A percentile compares a stretch with the other conserved stretches of the same genome.
These are phyloP conservation scores for Elongisporangium prolatum DNA, from an alignment of 352 stramenopile genomes.

Conservation along the genomic window DNA sequence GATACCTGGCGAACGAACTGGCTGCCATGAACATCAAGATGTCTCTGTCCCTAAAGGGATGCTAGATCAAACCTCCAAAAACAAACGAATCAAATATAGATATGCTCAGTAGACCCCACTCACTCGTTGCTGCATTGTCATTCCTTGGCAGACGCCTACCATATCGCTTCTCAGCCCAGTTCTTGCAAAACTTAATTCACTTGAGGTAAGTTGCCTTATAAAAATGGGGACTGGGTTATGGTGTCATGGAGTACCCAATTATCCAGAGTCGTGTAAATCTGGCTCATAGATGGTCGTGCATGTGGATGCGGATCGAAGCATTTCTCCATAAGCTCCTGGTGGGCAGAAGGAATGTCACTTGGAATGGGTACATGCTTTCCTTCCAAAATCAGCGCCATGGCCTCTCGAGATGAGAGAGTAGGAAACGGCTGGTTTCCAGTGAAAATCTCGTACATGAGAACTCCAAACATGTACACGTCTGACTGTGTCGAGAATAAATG, in stretches of 20 bases:
- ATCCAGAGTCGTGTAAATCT: conserved; percentile 62
- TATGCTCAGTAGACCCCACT: not conserved
- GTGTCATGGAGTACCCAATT: conserved; percentile 55
- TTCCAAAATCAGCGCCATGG: conserved; percentile 55
- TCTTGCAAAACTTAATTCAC: no score
- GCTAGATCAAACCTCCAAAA: conserved; percentile 13
- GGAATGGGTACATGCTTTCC: conserved; percentile 61
- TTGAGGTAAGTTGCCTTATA: no score
- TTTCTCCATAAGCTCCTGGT: conserved; percentile 47
- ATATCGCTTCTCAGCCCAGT: no score
- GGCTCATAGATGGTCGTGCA: conserved; percentile 50
- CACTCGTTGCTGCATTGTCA: not conserved
- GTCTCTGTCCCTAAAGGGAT: conserved; percentile 87
- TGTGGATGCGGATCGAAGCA: conserved; percentile 63
- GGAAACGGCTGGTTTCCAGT: conserved; percentile 52
- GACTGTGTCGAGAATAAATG: conserved; percentile 69
- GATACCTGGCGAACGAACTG: conserved; percentile 98
- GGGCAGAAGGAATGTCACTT: conserved; percentile 23
- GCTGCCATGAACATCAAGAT: conserved; percentile 99
- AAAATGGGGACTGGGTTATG: conserved; percentile 12
- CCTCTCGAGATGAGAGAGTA: conserved; percentile 42
- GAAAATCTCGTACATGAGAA: conserved; percentile 76
- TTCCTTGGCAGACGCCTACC: not conserved
- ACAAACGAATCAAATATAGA: conserved; percentile 6
- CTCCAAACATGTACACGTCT: conserved; percentile 75